Base-by-base conservation (phyloP, 2,329 filamentous ascomycete genomes). In the Colletotrichum aenigma region DNA sequence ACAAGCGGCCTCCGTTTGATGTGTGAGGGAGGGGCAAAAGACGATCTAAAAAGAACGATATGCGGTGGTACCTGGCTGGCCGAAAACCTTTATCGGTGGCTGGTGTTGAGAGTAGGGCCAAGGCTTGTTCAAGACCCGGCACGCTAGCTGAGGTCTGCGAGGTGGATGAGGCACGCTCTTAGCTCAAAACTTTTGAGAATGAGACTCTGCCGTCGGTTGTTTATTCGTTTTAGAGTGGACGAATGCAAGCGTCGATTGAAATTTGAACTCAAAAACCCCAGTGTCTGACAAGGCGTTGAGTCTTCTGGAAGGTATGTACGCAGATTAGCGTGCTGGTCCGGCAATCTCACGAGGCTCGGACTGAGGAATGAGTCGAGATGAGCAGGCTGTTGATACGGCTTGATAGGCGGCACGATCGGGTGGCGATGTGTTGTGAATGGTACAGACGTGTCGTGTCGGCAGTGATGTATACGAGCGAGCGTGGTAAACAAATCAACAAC, bases 311-410 rank as follows among this genome's bases (percentile, higher is more conserved):
- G 73, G 65, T 76, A 76, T 76, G 74, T 48, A 28, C 34, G 70
- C 58, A 74, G 74, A 68, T 65, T 68, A n/a, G 36, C 26, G 15
- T 64, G 34, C 21, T 28, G 26, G 56, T 60, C 64, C 38, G 34
- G 38, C 34, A 76, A 76, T 73, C 43, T 76, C 18, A 64, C 64
- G 30, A 71, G 74, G 24, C 74, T 28, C 28, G 52, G 34, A 64
- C 66, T 18, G 60, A 65, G 65, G 75, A 77, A 76, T 75, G 72
- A 52, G 75, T 36, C 48, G 75, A 60, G 64, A 32, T 75, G 73
- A 71, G 61, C n/a, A 21, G 43, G 43, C 43, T 52, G n/a, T 61
- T 32, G 58, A 56, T 13, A 7, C 38, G 56, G 28, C 48, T 61
- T 36, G 38, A 66, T 28, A 48, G 38, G 38, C 34, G 58, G 34